These are phyloP conservation scores for Grosmannia clavigera DNA, from an alignment of 2,329 filamentous ascomycete species.

Conservation along the genomic window DNA sequence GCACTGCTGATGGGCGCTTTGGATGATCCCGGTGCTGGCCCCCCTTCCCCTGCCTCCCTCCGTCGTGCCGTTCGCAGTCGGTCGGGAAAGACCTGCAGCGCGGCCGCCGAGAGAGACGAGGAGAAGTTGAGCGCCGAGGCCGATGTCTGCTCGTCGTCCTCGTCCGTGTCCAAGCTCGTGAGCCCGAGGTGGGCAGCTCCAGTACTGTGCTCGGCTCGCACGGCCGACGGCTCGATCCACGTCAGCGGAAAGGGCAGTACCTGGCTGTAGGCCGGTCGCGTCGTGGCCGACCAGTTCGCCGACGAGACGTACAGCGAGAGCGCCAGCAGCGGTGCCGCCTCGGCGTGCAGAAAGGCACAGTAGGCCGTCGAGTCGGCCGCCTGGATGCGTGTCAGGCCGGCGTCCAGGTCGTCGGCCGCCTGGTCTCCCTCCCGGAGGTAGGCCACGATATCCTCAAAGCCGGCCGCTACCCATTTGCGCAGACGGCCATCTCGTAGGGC, in stretches of 20 bases:
- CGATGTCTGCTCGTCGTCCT: constrained; percentile 23
- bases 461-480: constrained; percentile 41
- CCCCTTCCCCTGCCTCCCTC: background rate
- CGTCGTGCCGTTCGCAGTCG: constrained; percentile 4
- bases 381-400: constrained; percentile 25
- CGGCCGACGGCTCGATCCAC: constrained; percentile 67
- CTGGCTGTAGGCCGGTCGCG: constrained; percentile 66
- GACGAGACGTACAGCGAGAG: constrained; percentile 83
- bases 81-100: constrained; percentile 9
- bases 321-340: constrained; percentile 67
- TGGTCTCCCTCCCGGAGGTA: constrained; percentile 30
- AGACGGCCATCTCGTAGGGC: constrained; percentile 37
- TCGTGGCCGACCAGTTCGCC: constrained; percentile 69
- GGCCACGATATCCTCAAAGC: constrained; percentile 47
- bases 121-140: constrained; percentile 21
- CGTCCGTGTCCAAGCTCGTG: constrained; percentile 49
- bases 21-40: no score
- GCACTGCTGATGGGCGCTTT: constrained; percentile 23
- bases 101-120: constrained; percentile 5
- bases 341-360: constrained; percentile 59
- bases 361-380: constrained; percentile 38
- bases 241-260: constrained; percentile 79
- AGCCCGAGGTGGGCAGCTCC: constrained; percentile 60
- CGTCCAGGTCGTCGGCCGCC: constrained; percentile 21
- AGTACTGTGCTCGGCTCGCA: constrained; percentile 57